A percentile compares a stretch with the other conserved stretches of the same genome.
phyloP scores from a whole-genome alignment of 495 filamentous ascomycete genomes.

The Apiosordaria backusii region DNA sequence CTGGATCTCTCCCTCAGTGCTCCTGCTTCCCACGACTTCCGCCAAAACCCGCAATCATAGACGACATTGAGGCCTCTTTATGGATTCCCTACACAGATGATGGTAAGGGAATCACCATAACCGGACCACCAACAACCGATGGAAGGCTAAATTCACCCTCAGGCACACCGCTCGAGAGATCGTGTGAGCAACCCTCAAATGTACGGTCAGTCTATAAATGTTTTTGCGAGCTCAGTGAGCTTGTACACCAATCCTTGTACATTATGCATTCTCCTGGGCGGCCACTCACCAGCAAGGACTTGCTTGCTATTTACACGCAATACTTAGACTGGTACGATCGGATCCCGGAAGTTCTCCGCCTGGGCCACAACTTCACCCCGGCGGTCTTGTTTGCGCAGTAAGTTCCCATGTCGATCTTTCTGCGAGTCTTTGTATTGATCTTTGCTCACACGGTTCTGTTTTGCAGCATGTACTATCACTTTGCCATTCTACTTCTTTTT shows the following conservation, averaged over 20 bases:
- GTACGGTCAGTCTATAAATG: constrained; percentile 57
- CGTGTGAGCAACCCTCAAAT: constrained; percentile 52
- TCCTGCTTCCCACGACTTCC: constrained; percentile 54
- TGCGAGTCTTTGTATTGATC: background rate
- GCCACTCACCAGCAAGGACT: constrained; percentile 53
- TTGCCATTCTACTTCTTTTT: constrained; percentile 60
- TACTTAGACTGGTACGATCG: constrained; percentile 60
- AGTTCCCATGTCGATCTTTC: constrained; percentile 29
- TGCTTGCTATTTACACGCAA: constrained; percentile 55
- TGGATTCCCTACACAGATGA: constrained; percentile 61
- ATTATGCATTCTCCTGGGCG: constrained; percentile 59
- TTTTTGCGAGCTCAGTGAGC: constrained; percentile 63
- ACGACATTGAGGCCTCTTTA: constrained; percentile 49
- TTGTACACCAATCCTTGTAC: constrained; percentile 62
- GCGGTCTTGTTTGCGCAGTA: constrained; percentile 63
- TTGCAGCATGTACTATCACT: constrained; percentile 62
- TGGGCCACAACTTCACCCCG: constrained; percentile 57
- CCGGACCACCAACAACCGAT: constrained; percentile 1
- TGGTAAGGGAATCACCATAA: constrained; percentile 34
- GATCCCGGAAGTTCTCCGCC: constrained; percentile 55
- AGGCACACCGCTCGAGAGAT: constrained; percentile 46
- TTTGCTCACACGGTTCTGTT: background rate
- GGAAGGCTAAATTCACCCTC: constrained; percentile 19
- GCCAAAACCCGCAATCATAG: constrained; percentile 54
- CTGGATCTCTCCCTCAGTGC: constrained; percentile 60